Conservation (phyloP, 2,329 filamentous ascomycete genomes). For the Colletotrichum plurivorum region DNA sequence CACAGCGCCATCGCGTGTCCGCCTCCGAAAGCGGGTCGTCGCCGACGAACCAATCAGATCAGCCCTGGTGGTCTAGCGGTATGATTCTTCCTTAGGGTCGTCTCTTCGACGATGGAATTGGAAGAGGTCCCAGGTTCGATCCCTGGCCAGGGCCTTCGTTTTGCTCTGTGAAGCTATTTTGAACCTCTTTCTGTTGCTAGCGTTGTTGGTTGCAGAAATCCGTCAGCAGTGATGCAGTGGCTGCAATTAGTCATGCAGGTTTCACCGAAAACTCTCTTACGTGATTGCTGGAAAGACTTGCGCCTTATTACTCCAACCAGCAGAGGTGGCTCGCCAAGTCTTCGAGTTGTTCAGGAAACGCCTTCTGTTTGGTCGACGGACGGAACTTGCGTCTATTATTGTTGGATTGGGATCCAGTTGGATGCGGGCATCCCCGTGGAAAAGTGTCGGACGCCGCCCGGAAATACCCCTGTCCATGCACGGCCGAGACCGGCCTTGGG, state of each 20-base stretch:
- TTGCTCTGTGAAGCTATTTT: background rate
- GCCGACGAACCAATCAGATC: too few relatives aligned
- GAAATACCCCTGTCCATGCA: conserved; percentile 39
- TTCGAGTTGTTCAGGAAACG: background rate
- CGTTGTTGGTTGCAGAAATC: conserved; percentile 13
- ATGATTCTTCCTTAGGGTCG: conserved; percentile 40
- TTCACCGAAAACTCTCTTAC: background rate
- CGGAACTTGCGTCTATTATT: background rate
- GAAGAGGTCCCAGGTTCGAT: conserved; percentile 41
- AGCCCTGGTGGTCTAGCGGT: conserved; percentile 40
- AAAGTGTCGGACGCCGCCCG: conserved; percentile 31
- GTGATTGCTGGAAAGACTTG: conserved; percentile 15
- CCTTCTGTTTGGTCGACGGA: background rate
- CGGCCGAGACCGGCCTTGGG: conserved; percentile 37
- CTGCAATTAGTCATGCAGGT: background rate
- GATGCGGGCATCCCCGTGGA: conserved; percentile 9
- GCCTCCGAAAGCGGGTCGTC: conserved; percentile 6
- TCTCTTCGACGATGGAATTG: background rate
- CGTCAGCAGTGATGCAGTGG: background rate
- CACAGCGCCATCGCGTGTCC: background rate
- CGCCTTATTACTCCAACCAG: background rate
- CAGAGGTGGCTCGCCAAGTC: background rate
- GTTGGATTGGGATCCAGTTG: too few relatives aligned
- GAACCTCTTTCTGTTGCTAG: background rate
- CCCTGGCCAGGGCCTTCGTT: conserved; percentile 31